Evolutionary conservation across 1,139 yeast species (phyloP).

Genomic region (Zhuliangozyma blackwelliae): DNA sequence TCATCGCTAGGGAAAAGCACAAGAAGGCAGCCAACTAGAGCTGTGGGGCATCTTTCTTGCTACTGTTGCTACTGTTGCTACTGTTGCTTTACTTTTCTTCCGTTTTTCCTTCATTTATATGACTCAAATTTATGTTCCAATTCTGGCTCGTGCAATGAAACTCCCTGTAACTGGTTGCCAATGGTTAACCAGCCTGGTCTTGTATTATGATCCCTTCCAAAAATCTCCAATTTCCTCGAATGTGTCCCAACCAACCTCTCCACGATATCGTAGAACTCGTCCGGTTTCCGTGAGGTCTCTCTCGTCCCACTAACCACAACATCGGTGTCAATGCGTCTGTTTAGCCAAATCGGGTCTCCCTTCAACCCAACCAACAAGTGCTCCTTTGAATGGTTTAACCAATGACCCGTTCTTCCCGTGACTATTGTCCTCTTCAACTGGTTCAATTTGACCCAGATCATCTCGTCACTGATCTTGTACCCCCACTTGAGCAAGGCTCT

Average conservation of each 20-base stretch:
- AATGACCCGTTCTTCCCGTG: slow-evolving; percentile 94
- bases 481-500: slow-evolving; percentile 80
- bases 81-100: not conserved
- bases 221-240: slow-evolving; percentile 77
- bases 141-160: slow-evolving; percentile 55
- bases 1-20: slow-evolving; percentile 13
- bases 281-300: slow-evolving; percentile 89
- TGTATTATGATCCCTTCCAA: slow-evolving; percentile 81
- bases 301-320: slow-evolving; percentile 77
- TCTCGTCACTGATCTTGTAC: slow-evolving; percentile 67
- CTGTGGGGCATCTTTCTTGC: not conserved
- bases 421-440: slow-evolving; percentile 85
- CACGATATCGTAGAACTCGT: slow-evolving; percentile 79
- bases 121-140: slow-evolving; percentile 36
- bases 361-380: slow-evolving; percentile 81
- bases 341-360: slow-evolving; percentile 76
- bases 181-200: slow-evolving; percentile 91
- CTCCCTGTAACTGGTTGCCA: slow-evolving; percentile 74
- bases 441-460: slow-evolving; percentile 88
- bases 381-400: slow-evolving; percentile 94
- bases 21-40: slow-evolving; percentile 2
- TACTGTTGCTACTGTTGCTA: not conserved
- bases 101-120: too few species aligned
- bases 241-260: slow-evolving; percentile 77
- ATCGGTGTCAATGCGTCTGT: slow-evolving; percentile 64